phyloP scores from a whole-genome alignment of 345 rosid species.

The Gossypium raimondii region DNA sequence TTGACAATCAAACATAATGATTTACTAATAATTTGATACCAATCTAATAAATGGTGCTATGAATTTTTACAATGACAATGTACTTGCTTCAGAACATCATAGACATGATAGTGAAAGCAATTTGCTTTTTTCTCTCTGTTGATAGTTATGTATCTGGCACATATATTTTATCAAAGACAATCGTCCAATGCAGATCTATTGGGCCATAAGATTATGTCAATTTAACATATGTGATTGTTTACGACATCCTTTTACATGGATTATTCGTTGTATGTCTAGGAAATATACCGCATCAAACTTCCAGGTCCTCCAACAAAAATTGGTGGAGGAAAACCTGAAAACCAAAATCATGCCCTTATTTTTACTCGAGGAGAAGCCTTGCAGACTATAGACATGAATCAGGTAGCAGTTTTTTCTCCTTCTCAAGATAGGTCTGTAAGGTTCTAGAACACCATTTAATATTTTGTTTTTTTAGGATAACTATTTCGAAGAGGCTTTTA shows the following conservation, averaged over 20 bases:
- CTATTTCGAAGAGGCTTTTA: conserved; percentile 97
- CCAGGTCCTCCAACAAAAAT: conserved; percentile 89
- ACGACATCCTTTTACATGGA: background rate
- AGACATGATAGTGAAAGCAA: background rate
- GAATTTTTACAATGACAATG: background rate
- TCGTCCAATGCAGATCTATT: background rate
- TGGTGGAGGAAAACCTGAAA: conserved; percentile 99
- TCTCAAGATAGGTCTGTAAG: conserved; percentile 12
- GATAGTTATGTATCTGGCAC: background rate
- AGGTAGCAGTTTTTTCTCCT: conserved; percentile 37
- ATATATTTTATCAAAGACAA: background rate
- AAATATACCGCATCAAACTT: conserved; percentile 95
- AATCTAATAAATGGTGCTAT: background rate
- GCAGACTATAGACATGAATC: conserved; percentile 99
- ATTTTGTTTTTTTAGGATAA: conserved; percentile 58
- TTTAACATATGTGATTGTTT: background rate
- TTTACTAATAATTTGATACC: background rate
- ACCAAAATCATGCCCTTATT: conserved; percentile 96
- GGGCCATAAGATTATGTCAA: background rate
- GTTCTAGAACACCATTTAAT: conserved; percentile 14
- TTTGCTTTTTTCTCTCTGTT: background rate
- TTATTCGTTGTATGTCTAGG: conserved; percentile 40
- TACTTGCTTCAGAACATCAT: background rate
- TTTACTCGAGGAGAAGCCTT: conserved; percentile 99
- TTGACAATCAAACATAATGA: background rate